A percentile compares a stretch with the other conserved stretches of the same genome.
phyloP scores from a whole-genome alignment of 75 land plant species.

The Pseudotsuga menziesii region DNA sequence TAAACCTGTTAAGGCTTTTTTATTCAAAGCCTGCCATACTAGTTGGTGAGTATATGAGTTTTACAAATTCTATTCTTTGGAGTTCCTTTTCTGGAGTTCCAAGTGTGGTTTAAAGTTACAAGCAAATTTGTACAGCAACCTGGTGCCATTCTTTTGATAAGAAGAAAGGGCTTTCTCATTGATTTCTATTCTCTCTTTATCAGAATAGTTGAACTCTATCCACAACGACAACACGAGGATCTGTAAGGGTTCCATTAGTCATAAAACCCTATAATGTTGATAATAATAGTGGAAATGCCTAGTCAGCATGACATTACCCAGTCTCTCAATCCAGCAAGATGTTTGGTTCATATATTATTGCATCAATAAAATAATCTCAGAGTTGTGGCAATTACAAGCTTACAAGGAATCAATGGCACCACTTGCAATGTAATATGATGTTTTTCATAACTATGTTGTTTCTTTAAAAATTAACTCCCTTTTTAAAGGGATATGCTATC shows the following conservation, averaged over 20 bases:
- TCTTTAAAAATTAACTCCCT: no score
- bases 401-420: no score
- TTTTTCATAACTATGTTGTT: no score
- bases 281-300: no score
- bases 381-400: no score
- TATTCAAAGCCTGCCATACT: neutral
- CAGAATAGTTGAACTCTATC: neutral
- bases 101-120: neutral
- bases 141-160: neutral
- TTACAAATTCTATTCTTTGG: neutral
- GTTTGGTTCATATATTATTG: no score
- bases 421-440: no score
- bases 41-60: neutral
- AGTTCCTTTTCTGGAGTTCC: neutral
- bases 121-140: neutral
- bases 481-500: no score
- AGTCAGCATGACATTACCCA: no score
- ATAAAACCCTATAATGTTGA: no score
- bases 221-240: neutral
- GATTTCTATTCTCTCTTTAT: neutral
- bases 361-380: no score
- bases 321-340: no score
- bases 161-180: neutral
- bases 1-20: neutral
- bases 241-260: neutral